Evolutionary conservation across 1,284 basidiomycete genomes (phyloP), one percentile per base, ranked within the genome.

Genomic region (Ganoderma boninense): DNA sequence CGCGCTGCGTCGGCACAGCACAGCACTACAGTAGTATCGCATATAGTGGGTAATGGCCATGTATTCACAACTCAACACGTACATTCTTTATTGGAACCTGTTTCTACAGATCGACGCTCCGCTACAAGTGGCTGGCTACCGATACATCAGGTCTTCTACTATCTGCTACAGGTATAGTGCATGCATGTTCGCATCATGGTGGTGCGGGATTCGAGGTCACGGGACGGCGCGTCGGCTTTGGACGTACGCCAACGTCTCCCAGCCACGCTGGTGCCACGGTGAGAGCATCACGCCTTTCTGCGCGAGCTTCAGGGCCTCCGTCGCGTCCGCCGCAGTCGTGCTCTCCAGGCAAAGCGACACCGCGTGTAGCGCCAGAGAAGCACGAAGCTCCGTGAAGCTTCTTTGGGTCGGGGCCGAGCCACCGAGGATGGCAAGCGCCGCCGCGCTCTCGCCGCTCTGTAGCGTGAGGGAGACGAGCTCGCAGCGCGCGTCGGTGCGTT

Each of bases 221-320:
- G 54, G 26, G 11, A 62, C 49, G 20, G 64, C 61, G 14, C 29
- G 38, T 2, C 56, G 68, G 38, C 71, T 72, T 7, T 81, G 84
- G 70, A 88, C 85, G 79, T 86, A 89, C 18, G 88, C 90, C 67
- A 94, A 77, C 29, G 86, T 84, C 72, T 85, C 80, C 93, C 94
- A 95, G 66, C 84, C 86, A 40, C 80, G 79, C 64, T 77, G 64
- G 38, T 89, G 85, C 80, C 88, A 91, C 1, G 95, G 95, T 18
- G 86, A 83, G 54, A 95, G 81, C 85, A 91, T 87, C 59, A 95
- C 84, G 2, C 88, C 89, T 75, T 87, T 89, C 79, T 95, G 92
- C 11, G 90, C 89, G 56, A 84, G 82, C 44, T 77, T 81, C 49
- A 83, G 74, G 0, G 87, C 86, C 18, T 75, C 79, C 49, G 74